Evolutionary conservation across 257 asterid genomes (phyloP).

Genomic region (Galeopsis tetrahit): DNA sequence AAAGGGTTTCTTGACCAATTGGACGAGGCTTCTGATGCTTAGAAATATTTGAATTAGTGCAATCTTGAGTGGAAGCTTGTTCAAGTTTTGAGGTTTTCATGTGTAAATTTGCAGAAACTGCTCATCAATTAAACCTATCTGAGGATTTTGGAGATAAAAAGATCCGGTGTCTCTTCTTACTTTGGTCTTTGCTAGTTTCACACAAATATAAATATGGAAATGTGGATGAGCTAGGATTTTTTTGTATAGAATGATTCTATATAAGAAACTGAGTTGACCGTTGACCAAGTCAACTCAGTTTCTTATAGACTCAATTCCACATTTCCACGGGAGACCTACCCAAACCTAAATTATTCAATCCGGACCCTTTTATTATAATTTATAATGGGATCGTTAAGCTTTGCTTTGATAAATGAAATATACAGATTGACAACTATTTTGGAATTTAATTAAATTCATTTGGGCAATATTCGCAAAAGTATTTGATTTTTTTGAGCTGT

Average conservation of each 20-base stretch:
- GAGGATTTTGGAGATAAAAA: conserved; percentile 21
- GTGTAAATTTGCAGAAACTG: conserved; percentile 10
- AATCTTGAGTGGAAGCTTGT: conserved; percentile 16
- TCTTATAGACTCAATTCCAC: no score
- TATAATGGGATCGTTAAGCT: not conserved
- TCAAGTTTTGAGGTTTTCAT: conserved; percentile 15
- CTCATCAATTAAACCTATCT: not conserved
- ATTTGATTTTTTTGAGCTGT: not conserved
- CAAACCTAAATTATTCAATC: not conserved
- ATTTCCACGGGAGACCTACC: no score
- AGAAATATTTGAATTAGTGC: not conserved
- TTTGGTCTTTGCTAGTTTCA: not conserved
- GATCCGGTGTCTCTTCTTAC: not conserved
- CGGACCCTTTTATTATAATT: not conserved
- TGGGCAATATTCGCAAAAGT: not conserved
- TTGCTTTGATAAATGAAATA: not conserved
- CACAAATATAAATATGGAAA: no score
- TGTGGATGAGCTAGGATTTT: not conserved
- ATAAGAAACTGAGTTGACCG: no score
- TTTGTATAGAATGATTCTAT: not conserved
- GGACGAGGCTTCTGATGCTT: conserved; percentile 64
- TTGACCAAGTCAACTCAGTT: no score
- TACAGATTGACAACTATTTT: not conserved
- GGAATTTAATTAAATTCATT: not conserved
- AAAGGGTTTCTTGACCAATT: conserved; percentile 80